Evolutionary conservation across 305 asterid genomes (phyloP).

Genomic region (Rubia tinctorum): DNA sequence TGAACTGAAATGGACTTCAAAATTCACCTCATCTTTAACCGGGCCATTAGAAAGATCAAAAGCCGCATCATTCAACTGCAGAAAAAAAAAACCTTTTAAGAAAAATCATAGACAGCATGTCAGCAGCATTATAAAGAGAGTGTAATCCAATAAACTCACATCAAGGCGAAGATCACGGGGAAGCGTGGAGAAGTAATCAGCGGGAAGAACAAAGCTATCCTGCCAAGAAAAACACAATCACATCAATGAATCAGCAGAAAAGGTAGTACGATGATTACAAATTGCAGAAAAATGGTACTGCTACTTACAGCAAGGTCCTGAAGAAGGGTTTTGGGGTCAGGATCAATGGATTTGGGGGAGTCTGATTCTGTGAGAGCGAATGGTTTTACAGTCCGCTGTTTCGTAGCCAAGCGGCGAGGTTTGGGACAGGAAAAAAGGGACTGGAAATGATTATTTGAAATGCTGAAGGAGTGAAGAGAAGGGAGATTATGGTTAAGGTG

Average conservation of each 20-base stretch:
- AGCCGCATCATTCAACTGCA: conserved; percentile 96
- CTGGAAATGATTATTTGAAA: conserved; percentile 23
- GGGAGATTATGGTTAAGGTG: conserved; percentile 32
- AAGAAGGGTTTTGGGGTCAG: conserved; percentile 58
- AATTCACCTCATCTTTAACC: conserved; percentile 75
- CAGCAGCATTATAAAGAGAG: neutral
- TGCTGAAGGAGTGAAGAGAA: conserved; percentile 25
- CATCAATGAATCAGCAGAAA: neutral
- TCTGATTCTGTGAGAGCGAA: conserved; percentile 71
- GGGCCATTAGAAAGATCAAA: conserved; percentile 94
- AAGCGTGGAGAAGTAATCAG: conserved; percentile 65
- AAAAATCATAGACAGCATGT: neutral
- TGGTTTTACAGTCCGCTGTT: conserved; percentile 26
- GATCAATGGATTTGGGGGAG: conserved; percentile 59
- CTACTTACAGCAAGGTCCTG: conserved; percentile 60
- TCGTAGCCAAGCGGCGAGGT: conserved; percentile 30
- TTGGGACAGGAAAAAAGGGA: conserved; percentile 23
- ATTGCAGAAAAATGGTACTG: neutral
- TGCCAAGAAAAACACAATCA: conserved; percentile 23
- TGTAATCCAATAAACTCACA: conserved; percentile 40
- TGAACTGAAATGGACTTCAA: neutral
- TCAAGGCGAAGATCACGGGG: conserved; percentile 92
- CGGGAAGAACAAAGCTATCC: conserved; percentile 75
- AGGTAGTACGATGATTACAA: neutral
- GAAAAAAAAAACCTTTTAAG: neutral